phyloP scores from a whole-genome alignment of 805 yeast species.

The Yarrowia keelungensis region DNA sequence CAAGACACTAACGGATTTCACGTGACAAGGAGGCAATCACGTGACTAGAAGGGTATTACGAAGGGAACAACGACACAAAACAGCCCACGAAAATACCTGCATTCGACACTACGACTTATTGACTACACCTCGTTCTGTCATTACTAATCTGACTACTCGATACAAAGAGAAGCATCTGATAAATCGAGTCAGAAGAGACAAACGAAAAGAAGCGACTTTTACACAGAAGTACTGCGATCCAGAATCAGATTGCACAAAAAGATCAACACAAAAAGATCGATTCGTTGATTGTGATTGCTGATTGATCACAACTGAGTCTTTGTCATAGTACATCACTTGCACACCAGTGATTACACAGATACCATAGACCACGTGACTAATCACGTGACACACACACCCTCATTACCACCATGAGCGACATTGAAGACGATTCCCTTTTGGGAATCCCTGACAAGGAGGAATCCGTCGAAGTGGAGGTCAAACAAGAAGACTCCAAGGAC shows the following conservation, averaged over 20 bases:
- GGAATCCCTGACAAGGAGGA: slow-evolving; percentile 41
- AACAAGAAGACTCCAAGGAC: slow-evolving; percentile 39
- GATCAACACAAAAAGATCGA: too few relatives aligned
- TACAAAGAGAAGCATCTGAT: not conserved
- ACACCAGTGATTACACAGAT: not conserved
- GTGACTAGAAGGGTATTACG: not conserved
- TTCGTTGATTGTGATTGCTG: too few relatives aligned
- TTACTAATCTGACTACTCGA: not conserved
- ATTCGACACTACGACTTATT: too few relatives aligned
- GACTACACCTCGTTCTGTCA: not conserved
- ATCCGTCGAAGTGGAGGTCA: slow-evolving; percentile 27
- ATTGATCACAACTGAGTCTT: too few relatives aligned
- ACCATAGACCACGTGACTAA: slow-evolving; percentile 4
- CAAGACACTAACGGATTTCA: not conserved
- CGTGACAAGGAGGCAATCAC: slow-evolving; percentile 4
- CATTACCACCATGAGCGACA: slow-evolving; percentile 20
- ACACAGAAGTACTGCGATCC: too few relatives aligned
- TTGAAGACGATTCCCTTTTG: slow-evolving; percentile 30
- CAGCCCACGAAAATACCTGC: too few relatives aligned
- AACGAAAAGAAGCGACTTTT: too few relatives aligned
- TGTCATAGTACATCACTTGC: not conserved
- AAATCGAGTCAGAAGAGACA: too few relatives aligned
- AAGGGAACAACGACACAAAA: too few relatives aligned
- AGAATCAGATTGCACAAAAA: too few relatives aligned
- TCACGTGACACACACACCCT: not conserved